Percentiles rank a stretch among this genome's conserved stretches.
Evolutionary conservation across 106 monocot species (phyloP).

Genomic region (Triglochin maritima): DNA sequence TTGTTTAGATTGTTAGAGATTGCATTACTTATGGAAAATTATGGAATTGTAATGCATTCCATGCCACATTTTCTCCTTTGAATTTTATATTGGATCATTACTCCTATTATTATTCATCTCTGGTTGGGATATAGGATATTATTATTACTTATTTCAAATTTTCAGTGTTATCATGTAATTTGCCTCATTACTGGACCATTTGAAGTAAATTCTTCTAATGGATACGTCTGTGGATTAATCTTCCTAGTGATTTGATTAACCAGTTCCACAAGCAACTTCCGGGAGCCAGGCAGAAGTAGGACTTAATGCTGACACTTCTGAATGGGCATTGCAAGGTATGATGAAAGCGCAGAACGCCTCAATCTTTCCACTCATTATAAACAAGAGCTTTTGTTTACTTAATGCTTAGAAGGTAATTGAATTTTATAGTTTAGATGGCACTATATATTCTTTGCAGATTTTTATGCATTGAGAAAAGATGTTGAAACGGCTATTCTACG

Average conservation of each 20-base stretch:
- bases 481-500: slow-evolving; percentile 53
- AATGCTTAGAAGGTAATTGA: background rate
- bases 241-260: slow-evolving; percentile 3
- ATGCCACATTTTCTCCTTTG: too few species aligned
- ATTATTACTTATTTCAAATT: too few species aligned
- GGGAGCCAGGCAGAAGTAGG: slow-evolving; percentile 39
- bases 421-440: background rate
- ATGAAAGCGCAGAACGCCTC: background rate
- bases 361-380: too few species aligned
- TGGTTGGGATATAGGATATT: too few species aligned
- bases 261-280: slow-evolving; percentile 34
- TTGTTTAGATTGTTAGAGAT: too few species aligned
- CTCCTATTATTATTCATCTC: too few species aligned
- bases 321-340: slow-evolving; percentile 95
- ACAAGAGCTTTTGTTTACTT: background rate
- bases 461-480: slow-evolving; percentile 84
- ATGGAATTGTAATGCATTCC: too few species aligned
- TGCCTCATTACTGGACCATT: too few species aligned
- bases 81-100: too few species aligned
- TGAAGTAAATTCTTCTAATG: too few species aligned
- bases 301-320: slow-evolving; percentile 37
- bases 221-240: background rate
- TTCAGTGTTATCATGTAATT: too few species aligned
- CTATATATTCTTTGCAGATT: slow-evolving; percentile 36
- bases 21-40: too few species aligned